Conservation (phyloP, 805 yeast species). For the Candida ortonii region DNA sequence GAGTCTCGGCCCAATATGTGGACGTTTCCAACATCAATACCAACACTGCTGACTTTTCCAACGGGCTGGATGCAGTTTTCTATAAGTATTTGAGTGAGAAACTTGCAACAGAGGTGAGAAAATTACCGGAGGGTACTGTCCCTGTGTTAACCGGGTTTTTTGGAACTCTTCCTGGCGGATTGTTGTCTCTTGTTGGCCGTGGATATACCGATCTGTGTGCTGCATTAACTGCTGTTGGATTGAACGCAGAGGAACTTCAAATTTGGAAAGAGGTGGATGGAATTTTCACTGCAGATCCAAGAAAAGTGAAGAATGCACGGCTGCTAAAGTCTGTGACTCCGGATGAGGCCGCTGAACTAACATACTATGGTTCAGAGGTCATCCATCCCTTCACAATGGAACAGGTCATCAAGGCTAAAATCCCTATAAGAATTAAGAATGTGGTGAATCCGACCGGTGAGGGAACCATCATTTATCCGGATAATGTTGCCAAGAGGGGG, state of each 20-base stretch:
- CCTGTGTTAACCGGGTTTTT: constrained; percentile 97
- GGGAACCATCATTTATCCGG: constrained; percentile 95
- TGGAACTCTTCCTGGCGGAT: constrained; percentile 94
- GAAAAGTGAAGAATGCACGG: constrained; percentile 89
- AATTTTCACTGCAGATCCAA: constrained; percentile 96
- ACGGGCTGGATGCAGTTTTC: constrained; percentile 65
- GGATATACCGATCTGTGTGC: constrained; percentile 98
- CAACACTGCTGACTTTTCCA: constrained; percentile 47
- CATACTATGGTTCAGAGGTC: constrained; percentile 96
- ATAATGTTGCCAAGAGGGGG: constrained; percentile 78
- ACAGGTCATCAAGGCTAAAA: constrained; percentile 92
- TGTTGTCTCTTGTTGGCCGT: constrained; percentile 89
- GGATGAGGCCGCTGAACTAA: constrained; percentile 97
- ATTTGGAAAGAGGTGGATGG: constrained; percentile 99
- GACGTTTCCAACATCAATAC: constrained; percentile 77
- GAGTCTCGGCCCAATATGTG: constrained; percentile 72
- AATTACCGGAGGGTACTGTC: constrained; percentile 42
- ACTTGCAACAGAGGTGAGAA: constrained; percentile 48
- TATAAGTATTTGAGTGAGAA: constrained; percentile 53
- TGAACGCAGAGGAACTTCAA: constrained; percentile 89
- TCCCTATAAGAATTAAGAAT: constrained; percentile 95
- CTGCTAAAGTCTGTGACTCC: constrained; percentile 87
- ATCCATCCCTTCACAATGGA: constrained; percentile 99
- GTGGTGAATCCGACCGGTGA: constrained; percentile 91
- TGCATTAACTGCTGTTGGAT: constrained; percentile 91